Base-by-base conservation (phyloP, 2,329 filamentous ascomycete species). In the Ascosphaera apis region DNA sequence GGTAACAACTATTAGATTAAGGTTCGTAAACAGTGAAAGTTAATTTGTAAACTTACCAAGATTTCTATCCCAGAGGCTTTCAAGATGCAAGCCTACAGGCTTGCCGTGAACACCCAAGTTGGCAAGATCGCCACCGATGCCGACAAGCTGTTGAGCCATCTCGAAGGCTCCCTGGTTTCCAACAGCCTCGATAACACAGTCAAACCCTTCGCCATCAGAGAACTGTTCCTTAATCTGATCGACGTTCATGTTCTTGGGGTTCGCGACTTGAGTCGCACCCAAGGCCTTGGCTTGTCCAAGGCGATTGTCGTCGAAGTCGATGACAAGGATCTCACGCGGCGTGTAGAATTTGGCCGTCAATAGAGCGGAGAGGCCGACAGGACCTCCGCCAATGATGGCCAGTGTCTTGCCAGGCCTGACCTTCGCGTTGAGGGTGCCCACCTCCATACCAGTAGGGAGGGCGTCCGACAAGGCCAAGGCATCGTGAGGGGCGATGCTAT, bases 91-190 rank as follows among this genome's bases (percentile, higher is more conserved):
- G 37, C 62, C 53, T 0, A 61, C 66, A 33, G 58, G 61, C n/a
- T 51, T 57, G 0, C 67, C 67, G 43, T 70, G 66, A 4, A 72
- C 67, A 6, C 67, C 67, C 2, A 72, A 57, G 44, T 70, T 72
- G 3, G 66, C 67, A 41, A 72, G 60, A 0, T 55, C 51, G 3
- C 65, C 67, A 1, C 66, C 67, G 0, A 61, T 52, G 0, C 62
- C 66, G 7, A 72, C 56, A 16, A 72, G 44, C 5, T 60, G 51
- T 47, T 72, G 66, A 36, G 60, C 64, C 31, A 69, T 49, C 12
- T 62, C 54, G 44, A 71, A 69, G 0, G 63, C 69, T 0, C 54
- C 54, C 0, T 64, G 63, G 6, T 66, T 52, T 1, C 67, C 67
- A 1, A 71, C 68, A 0, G 65, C 66, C 46, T 71, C 67, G 35